These are phyloP conservation scores for Lachancea waltii DNA, from an alignment of 805 yeast species.

Conservation along the genomic window DNA sequence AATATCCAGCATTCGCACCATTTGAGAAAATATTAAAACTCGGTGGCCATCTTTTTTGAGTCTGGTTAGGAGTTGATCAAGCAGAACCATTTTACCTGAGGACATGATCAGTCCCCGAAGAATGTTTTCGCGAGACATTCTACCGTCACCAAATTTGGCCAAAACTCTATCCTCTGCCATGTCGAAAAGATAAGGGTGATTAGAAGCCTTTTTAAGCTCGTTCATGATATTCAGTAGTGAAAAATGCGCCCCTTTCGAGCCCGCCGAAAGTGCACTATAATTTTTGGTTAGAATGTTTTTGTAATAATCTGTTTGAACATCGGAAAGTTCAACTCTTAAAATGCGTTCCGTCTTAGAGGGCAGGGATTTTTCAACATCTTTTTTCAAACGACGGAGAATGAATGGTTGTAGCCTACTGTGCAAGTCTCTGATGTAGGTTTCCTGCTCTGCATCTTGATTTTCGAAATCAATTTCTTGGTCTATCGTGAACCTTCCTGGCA, in stretches of 20 bases:
- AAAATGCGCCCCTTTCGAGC: conserved; percentile 68
- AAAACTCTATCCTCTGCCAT: conserved; percentile 82
- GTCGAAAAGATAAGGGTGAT: conserved; percentile 93
- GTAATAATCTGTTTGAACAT: conserved; percentile 90
- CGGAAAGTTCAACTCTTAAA: conserved; percentile 89
- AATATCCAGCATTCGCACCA: conserved; percentile 95
- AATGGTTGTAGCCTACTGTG: conserved; percentile 86
- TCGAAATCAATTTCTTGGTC: conserved; percentile 96
- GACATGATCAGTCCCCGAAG: conserved; percentile 93
- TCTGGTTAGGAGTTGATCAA: conserved; percentile 81
- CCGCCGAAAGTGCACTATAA: conserved; percentile 85
- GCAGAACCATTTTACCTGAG: conserved; percentile 94
- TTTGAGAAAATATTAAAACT: conserved; percentile 89
- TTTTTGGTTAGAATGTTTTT: conserved; percentile 89
- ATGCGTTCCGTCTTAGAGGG: conserved; percentile 96
- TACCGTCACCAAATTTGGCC: conserved; percentile 52
- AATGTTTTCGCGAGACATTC: conserved; percentile 65
- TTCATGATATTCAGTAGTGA: conserved; percentile 88
- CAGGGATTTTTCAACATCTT: conserved; percentile 93
- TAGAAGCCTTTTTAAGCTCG: conserved; percentile 93
- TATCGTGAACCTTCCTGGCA: conserved; percentile 89
- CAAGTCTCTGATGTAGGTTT: conserved; percentile 75
- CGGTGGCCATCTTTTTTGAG: conserved; percentile 91
- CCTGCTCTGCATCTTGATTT: conserved; percentile 80
- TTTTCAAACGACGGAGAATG: conserved; percentile 86